Evolutionary conservation across 2,329 filamentous ascomycete species (phyloP).

Genomic region (Penicillium paneum): DNA sequence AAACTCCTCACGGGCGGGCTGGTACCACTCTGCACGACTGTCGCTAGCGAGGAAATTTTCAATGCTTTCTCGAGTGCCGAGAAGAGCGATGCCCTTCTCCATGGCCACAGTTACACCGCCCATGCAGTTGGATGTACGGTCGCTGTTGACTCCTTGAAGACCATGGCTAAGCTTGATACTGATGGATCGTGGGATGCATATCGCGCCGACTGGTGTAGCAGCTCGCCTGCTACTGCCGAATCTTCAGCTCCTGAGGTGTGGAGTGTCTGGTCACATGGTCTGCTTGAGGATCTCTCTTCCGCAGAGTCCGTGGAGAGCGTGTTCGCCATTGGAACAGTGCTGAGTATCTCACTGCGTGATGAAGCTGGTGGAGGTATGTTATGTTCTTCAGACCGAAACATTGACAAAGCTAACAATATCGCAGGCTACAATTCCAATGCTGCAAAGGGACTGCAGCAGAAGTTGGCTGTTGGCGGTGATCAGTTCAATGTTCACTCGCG

Average conservation of each 20-base stretch:
- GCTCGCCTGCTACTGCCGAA: not conserved
- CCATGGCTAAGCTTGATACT: constrained; percentile 58
- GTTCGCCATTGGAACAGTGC: constrained; percentile 71
- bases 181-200: constrained; percentile 57
- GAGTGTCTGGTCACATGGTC: constrained; percentile 67
- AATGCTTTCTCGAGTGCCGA: constrained; percentile 66
- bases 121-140: constrained; percentile 79
- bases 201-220: constrained; percentile 48
- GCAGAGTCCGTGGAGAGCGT: constrained; percentile 58
- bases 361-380: constrained; percentile 43
- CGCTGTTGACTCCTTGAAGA: constrained; percentile 62
- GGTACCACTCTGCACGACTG: constrained; percentile 71
- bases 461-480: constrained; percentile 42
- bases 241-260: constrained; percentile 45
- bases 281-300: constrained; percentile 60
- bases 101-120: constrained; percentile 84
- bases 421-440: constrained; percentile 57
- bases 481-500: constrained; percentile 54
- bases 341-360: constrained; percentile 62
- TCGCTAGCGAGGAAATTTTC: constrained; percentile 72
- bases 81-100: constrained; percentile 74
- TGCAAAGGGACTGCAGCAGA: constrained; percentile 52
- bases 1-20: constrained; percentile 81
- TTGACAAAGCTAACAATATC: not conserved
- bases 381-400: constrained; percentile 2